Percentiles rank a stretch among this genome's conserved stretches.
phyloP scores from a whole-genome alignment of 2,329 filamentous ascomycete species.

The Pseudopithomyces chartarum region DNA sequence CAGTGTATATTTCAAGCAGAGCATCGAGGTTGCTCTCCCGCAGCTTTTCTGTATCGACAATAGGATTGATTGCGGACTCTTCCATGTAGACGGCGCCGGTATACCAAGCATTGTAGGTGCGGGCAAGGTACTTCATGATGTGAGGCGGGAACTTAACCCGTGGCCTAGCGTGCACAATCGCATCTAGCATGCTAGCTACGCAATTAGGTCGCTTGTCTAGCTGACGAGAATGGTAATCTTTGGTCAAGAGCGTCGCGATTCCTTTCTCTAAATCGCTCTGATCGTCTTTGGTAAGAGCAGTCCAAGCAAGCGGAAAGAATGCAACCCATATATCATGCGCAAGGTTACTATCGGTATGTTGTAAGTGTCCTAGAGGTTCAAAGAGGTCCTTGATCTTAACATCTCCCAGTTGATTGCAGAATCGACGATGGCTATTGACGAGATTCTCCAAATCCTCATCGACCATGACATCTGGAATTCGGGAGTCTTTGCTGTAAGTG shows the following conservation, averaged over 20 bases:
- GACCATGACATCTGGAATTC: constrained; percentile 68
- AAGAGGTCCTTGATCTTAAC: constrained; percentile 87
- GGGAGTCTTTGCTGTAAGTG: constrained; percentile 72
- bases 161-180: constrained; percentile 81
- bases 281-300: constrained; percentile 83
- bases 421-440: constrained; percentile 78
- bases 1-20: constrained; percentile 88
- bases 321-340: constrained; percentile 90
- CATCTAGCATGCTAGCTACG: constrained; percentile 88
- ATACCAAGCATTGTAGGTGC: constrained; percentile 97
- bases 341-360: constrained; percentile 82
- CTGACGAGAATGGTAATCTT: constrained; percentile 93
- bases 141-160: constrained; percentile 93
- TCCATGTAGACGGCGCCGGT: constrained; percentile 90
- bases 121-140: constrained; percentile 91
- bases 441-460: constrained; percentile 84
- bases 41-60: constrained; percentile 81
- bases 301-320: constrained; percentile 93
- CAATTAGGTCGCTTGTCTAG: constrained; percentile 96
- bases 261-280: constrained; percentile 88
- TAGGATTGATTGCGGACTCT: constrained; percentile 81
- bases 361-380: constrained; percentile 87
- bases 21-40: constrained; percentile 96
- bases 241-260: constrained; percentile 86
- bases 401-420: constrained; percentile 81